A percentile compares a stretch with the other conserved stretches of the same genome.
Conservation (phyloP, 257 asterid species). For the Dorcoceras hygrometricum region DNA sequence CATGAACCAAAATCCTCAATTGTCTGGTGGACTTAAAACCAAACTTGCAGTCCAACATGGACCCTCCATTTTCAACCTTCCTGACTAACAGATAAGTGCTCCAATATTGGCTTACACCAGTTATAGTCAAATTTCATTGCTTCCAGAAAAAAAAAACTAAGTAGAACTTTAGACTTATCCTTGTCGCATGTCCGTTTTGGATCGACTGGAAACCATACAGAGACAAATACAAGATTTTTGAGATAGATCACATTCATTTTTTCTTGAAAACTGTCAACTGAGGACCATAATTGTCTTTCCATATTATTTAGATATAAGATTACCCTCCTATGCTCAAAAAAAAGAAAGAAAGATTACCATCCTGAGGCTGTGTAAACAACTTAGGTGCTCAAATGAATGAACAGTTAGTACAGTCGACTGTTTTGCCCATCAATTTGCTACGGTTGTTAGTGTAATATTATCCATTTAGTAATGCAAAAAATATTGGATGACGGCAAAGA, state of each 20-base stretch:
- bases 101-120: not conserved
- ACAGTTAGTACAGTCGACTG: not conserved
- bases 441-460: not conserved
- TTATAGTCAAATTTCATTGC: no score
- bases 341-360: no score
- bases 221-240: no score
- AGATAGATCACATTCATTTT: no score
- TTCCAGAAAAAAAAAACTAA: no score
- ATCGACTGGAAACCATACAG: no score
- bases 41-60: not conserved
- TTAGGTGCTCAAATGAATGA: not conserved
- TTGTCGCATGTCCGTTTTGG: no score
- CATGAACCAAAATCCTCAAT: slow-evolving; percentile 1
- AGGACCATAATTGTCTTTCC: not conserved
- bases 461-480: not conserved
- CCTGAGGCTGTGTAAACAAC: not conserved
- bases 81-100: not conserved
- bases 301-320: no score
- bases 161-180: no score
- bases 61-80: not conserved
- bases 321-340: no score
- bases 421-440: not conserved
- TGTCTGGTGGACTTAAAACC: not conserved
- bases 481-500: not conserved
- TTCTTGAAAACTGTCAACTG: not conserved